Evolutionary conservation across 331 rosid genomes (phyloP).

Genomic region (Quercus tomentella): DNA sequence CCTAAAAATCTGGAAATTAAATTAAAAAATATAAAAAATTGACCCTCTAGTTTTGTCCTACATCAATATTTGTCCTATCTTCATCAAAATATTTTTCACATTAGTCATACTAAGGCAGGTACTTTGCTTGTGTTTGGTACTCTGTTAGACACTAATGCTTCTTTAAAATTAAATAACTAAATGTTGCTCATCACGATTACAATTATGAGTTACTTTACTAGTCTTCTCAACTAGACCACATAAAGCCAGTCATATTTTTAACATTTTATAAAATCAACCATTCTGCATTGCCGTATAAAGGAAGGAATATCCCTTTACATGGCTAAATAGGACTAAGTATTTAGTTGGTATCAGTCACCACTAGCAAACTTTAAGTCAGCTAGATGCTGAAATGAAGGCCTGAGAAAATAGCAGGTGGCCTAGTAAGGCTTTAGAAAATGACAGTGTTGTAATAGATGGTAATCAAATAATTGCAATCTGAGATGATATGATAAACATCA

Average conservation of each 20-base stretch:
- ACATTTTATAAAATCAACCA: not conserved
- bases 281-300: not conserved
- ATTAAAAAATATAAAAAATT: too few species aligned
- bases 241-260: constrained; percentile 3
- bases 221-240: not conserved
- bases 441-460: not conserved
- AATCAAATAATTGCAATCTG: not conserved
- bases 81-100: not conserved
- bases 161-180: not conserved
- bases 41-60: too few species aligned
- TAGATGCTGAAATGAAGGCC: not conserved
- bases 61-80: not conserved
- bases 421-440: not conserved
- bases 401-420: not conserved
- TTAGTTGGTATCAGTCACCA: not conserved
- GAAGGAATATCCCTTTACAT: not conserved
- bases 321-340: not conserved
- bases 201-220: not conserved
- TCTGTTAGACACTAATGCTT: not conserved
- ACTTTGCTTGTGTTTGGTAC: not conserved
- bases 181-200: too few species aligned
- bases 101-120: not conserved
- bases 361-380: not conserved
- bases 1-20: too few species aligned
- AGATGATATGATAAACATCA: not conserved